Evolutionary conservation across 2,329 filamentous ascomycete genomes (phyloP), one percentile per base, ranked within the genome.

Genomic region (Fusarium annulatum): DNA sequence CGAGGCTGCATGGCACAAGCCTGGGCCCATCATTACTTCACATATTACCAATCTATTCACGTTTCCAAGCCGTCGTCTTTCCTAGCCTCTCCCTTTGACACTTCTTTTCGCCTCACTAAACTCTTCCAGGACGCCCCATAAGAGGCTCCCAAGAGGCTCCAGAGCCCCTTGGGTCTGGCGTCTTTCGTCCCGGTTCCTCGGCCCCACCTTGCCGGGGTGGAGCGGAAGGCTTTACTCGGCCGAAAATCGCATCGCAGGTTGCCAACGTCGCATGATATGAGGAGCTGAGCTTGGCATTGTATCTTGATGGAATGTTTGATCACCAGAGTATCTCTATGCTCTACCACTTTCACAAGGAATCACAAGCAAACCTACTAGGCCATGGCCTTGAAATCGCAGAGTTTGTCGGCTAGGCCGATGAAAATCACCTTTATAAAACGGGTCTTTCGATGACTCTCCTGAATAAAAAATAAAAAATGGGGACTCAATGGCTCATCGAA

Each of bases 131-230:
- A 52, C 52, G 42, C 46, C 48, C 42, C 23, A 41, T 52, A 57
- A 49, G 66, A 73, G 57, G 65, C 52, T 69, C 61, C 30, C 39
- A 58, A 30, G 33, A 53, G 33, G 9, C 30, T 26, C 49, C n/a
- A 52, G n/a, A 23, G 16, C 21, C 42, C 67, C 64, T 62, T 64
- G 26, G 26, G 26, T 28, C 26, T 28, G 26, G 26, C 26, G 26
- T 28, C 26, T 28, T 48, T 26, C 14, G 48, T 39, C 33, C 48
- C 45, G 46, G 61, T 48, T 21, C 61, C 26, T 38, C 41, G 70
- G 71, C 61, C 66, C 71, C 71, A 74, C 36, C 21, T 26, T 9
- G 21, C 53, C 63, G 71, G 45, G 42, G 52, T 71, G 58, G 66
- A 43, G 34, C 55, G 30, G 38, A 53, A 56, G 58, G 55, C 45